These are phyloP conservation scores for Flaveria sonorensis DNA, from an alignment of 129 eudicot species.

Conservation along the genomic window DNA sequence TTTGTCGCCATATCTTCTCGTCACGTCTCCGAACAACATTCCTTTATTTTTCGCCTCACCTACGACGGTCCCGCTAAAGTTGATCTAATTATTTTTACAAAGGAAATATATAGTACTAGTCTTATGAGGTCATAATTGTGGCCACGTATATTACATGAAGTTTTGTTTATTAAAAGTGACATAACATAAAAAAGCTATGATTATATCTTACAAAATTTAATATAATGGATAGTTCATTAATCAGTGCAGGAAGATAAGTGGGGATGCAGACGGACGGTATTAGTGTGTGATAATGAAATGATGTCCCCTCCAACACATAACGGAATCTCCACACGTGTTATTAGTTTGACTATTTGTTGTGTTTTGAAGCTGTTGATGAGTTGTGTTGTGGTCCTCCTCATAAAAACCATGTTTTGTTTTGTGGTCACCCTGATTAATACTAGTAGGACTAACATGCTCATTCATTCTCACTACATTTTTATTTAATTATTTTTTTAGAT, in stretches of 20 bases:
- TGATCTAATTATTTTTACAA: background rate
- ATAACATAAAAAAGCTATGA: background rate
- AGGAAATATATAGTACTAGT: background rate
- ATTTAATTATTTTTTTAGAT: background rate
- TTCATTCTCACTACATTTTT: background rate
- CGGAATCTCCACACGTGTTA: conserved; percentile 48
- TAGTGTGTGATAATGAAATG: conserved; percentile 13
- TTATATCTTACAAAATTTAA: background rate
- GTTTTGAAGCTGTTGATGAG: conserved; percentile 38
- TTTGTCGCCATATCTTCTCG: too few species aligned
- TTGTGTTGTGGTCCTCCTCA: conserved; percentile 41
- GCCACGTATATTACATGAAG: background rate
- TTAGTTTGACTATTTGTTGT: conserved; percentile 40
- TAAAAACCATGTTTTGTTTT: conserved; percentile 33
- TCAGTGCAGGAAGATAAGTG: background rate
- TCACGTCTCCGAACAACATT: too few species aligned
- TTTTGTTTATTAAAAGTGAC: background rate
- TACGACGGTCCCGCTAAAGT: too few species aligned
- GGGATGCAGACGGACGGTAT: background rate
- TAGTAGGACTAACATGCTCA: conserved; percentile 12
- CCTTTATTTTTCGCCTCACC: too few species aligned
- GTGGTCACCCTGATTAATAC: conserved; percentile 29
- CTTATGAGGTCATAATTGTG: background rate
- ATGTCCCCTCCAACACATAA: conserved; percentile 25
- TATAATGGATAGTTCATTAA: background rate